Base-by-base conservation (phyloP, 768 basidiomycete genomes). In the Suillus discolor region DNA sequence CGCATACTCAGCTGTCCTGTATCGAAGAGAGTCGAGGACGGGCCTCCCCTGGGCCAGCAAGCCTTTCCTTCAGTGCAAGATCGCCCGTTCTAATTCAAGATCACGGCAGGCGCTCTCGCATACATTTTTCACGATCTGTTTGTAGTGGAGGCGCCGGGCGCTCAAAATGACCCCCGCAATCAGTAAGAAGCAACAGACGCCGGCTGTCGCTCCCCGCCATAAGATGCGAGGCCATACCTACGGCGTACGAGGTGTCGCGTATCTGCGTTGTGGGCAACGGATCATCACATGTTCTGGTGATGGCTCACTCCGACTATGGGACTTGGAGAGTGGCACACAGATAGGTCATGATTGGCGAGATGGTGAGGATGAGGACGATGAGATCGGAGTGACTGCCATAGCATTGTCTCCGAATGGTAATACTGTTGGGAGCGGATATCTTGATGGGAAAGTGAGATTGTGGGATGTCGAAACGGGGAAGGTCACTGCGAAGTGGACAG, bases 231-330 rank as follows among this genome's bases (percentile, higher is more conserved):
- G 31, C 20, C 54, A 55, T 34, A 55, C 31, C 54, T 11, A 20
- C 4, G 20, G 31, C 2, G 12, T 55, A 34, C 31, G 20, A 20
- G 54, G 31, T 20, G 20, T 34, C 31, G 54, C n/a, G 20, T 12
- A 55, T 11, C 54, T 55, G 31, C 54, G 31, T 34, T 20, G 54
- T 31, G 54, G 54, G 20, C 54, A 20, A 20, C 54, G 54, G 20
- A 34, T 55, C 31, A 55, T 55, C 18, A 55, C 54, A 20, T 34
- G 54, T 55, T 55, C 54, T 34, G 31, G 18, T 31, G 54, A 55
- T n/a, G 54, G 31, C 31, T 55, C 54, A 12, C 31, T 55, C 18
- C 54, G 54, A 34, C 54, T 55, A 34, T 55, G 54, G 54, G 31
- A 55, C 18, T 11, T 55, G 9, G 5, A 55, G 54, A 34, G 31